These are phyloP conservation scores for Gypsophila paniculata DNA, from an alignment of 179 eudicot genomes.

Conservation along the genomic window DNA sequence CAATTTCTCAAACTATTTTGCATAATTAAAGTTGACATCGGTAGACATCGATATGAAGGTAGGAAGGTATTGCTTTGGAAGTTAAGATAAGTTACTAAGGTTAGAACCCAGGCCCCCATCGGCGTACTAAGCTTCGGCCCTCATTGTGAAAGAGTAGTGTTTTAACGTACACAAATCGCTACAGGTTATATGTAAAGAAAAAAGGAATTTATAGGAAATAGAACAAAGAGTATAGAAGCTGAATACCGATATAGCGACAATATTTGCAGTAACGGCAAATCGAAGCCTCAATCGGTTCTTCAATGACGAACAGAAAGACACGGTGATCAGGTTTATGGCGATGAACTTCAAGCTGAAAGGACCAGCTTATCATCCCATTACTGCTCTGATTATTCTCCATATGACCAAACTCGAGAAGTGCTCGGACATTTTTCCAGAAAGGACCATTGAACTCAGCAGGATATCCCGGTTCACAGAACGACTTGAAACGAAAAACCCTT, in stretches of 20 bases:
- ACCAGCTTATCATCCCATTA: slow-evolving; percentile 58
- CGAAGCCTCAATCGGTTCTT: slow-evolving; percentile 65
- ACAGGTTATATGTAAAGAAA: neutral
- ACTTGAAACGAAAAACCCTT: slow-evolving; percentile 65
- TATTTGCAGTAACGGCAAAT: slow-evolving; percentile 61
- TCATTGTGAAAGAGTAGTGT: neutral
- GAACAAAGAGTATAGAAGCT: neutral
- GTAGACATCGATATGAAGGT: no score
- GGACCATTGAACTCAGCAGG: slow-evolving; percentile 65
- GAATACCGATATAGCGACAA: slow-evolving; percentile 72
- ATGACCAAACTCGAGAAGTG: slow-evolving; percentile 61
- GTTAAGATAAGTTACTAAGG: no score
- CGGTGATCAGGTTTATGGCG: slow-evolving; percentile 56
- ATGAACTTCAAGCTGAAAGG: slow-evolving; percentile 76
- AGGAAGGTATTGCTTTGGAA: no score
- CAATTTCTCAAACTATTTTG: no score
- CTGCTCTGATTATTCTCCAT: slow-evolving; percentile 37
- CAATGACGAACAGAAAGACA: slow-evolving; percentile 57
- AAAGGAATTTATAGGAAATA: neutral
- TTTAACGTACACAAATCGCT: neutral
- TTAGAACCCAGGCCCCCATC: no score
- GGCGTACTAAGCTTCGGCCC: no score
- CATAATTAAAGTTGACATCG: no score
- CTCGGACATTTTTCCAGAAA: slow-evolving; percentile 56
- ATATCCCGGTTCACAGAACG: slow-evolving; percentile 64